These are phyloP conservation scores for Borealophlyctis nickersoniae DNA, from an alignment of 192 early-diverging fungal genomes.

Conservation along the genomic window DNA sequence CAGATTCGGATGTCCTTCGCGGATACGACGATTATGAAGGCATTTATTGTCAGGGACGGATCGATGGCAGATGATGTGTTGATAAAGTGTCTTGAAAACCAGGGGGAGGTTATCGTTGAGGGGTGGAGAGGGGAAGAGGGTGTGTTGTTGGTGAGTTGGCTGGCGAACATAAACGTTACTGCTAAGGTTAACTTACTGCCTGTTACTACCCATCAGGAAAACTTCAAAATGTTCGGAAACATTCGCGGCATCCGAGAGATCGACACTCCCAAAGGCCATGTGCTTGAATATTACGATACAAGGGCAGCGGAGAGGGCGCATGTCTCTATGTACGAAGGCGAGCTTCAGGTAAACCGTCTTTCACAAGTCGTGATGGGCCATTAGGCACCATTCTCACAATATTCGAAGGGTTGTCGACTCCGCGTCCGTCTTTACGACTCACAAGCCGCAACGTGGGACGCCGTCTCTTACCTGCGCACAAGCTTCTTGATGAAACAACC, in stretches of 20 bases:
- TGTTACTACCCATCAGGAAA: slow-evolving; percentile 13
- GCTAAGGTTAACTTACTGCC: background rate
- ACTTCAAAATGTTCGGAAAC: slow-evolving; percentile 37
- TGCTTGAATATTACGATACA: slow-evolving; percentile 51
- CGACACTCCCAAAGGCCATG: slow-evolving; percentile 7
- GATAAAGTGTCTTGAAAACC: slow-evolving; percentile 28
- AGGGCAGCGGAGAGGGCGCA: slow-evolving; percentile 38
- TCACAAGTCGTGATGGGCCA: background rate
- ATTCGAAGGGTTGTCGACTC: slow-evolving; percentile 14
- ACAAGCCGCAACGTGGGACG: background rate
- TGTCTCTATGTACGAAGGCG: slow-evolving; percentile 25
- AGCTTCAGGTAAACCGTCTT: slow-evolving; percentile 28
- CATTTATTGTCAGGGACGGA: slow-evolving; percentile 1
- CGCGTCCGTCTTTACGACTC: slow-evolving; percentile 14
- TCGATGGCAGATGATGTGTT: background rate
- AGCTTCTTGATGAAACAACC: too few species aligned
- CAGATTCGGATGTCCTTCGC: slow-evolving; percentile 33
- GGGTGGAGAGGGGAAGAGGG: slow-evolving; percentile 21
- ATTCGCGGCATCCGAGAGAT: slow-evolving; percentile 35
- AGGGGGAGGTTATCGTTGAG: slow-evolving; percentile 29
- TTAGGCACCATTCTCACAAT: slow-evolving; percentile 1
- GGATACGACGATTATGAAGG: slow-evolving; percentile 18
- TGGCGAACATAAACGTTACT: background rate
- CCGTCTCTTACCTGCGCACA: background rate
- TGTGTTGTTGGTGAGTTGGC: slow-evolving; percentile 32